These are phyloP conservation scores for Fusarium chuoi DNA, from an alignment of 2,329 filamentous ascomycete genomes.

Conservation along the genomic window DNA sequence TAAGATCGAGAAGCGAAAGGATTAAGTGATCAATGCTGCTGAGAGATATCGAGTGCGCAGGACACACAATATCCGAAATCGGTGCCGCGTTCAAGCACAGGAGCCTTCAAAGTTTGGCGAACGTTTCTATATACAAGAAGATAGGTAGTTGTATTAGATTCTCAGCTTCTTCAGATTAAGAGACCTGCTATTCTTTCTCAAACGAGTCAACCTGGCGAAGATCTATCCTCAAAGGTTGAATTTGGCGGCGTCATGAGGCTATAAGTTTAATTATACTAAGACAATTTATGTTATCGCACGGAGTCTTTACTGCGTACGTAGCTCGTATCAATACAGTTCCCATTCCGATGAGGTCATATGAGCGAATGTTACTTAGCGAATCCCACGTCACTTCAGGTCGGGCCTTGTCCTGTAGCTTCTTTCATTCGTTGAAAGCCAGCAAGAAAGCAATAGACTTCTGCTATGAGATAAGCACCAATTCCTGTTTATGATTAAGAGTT, in stretches of 20 bases:
- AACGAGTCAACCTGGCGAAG: background rate
- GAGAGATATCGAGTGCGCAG: background rate
- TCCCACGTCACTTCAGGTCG: background rate
- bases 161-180: accelerated
- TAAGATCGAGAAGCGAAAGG: conserved; percentile 52
- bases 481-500: background rate
- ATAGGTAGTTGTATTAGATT: background rate
- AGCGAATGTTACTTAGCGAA: too few species aligned
- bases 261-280: background rate
- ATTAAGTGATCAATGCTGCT: conserved; percentile 29
- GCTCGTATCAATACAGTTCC: too few species aligned
- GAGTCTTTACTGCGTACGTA: background rate
- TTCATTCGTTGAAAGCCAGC: background rate
- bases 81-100: too few species aligned
- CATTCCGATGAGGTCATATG: too few species aligned
- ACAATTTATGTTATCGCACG: too few species aligned
- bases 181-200: background rate
- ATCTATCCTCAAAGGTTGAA: background rate
- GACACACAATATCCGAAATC: background rate
- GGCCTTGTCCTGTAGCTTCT: background rate
- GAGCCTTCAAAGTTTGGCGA: too few species aligned
- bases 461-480: too few species aligned
- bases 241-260: background rate
- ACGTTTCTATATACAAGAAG: background rate
- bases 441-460: too few species aligned